These are phyloP conservation scores for Xylaria intraflava DNA, from an alignment of 495 filamentous ascomycete genomes.

Conservation along the genomic window DNA sequence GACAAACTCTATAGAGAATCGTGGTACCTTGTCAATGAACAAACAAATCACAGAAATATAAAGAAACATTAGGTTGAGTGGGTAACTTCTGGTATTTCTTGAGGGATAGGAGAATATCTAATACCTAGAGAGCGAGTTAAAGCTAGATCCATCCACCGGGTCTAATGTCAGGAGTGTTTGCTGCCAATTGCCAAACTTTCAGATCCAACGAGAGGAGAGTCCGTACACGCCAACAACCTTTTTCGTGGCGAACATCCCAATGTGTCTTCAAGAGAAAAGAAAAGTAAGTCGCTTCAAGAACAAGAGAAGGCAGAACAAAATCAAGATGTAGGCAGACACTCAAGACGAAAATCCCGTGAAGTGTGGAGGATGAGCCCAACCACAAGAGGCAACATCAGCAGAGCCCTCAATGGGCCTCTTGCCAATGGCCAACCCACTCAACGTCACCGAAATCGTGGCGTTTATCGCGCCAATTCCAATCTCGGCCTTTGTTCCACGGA, in stretches of 20 bases:
- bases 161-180: slow-evolving; percentile 16
- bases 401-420: slow-evolving; percentile 45
- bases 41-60: background rate
- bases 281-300: slow-evolving; percentile 24
- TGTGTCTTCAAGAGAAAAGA: slow-evolving; percentile 8
- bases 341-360: slow-evolving; percentile 17
- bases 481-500: slow-evolving; percentile 39
- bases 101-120: slow-evolving; percentile 38
- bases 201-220: slow-evolving; percentile 20
- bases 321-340: slow-evolving; percentile 19
- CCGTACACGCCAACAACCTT: slow-evolving; percentile 14
- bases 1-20: background rate
- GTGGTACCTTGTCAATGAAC: background rate
- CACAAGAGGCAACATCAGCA: slow-evolving; percentile 46
- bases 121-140: slow-evolving; percentile 53
- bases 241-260: slow-evolving; percentile 8
- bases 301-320: slow-evolving; percentile 23
- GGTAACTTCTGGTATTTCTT: slow-evolving; percentile 53
- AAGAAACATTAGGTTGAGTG: slow-evolving; percentile 27
- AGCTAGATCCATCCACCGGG: slow-evolving; percentile 30
- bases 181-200: slow-evolving; percentile 25
- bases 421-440: slow-evolving; percentile 89
- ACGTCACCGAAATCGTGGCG: slow-evolving; percentile 63
- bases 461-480: slow-evolving; percentile 61
- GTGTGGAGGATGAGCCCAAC: slow-evolving; percentile 39